Evolutionary conservation across 1,284 basidiomycete genomes (phyloP).

Genomic region (Ustilago xerochloae): DNA sequence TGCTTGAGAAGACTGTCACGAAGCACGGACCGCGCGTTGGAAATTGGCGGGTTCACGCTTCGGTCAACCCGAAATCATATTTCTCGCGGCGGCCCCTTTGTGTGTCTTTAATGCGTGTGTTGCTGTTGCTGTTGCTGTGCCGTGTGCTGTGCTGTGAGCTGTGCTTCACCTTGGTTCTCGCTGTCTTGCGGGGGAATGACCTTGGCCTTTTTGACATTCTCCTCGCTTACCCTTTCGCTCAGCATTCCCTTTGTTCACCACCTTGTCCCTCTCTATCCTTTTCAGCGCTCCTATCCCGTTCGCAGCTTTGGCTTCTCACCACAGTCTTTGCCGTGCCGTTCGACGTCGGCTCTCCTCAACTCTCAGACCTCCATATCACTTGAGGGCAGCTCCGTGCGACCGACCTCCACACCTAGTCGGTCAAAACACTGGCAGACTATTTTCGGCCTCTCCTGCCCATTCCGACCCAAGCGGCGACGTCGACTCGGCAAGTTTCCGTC

Average conservation of each 20-base stretch:
- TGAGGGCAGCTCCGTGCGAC: too few relatives aligned
- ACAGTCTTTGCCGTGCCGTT: not conserved
- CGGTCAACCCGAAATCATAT: not conserved
- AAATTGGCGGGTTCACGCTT: not conserved
- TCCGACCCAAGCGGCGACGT: too few relatives aligned
- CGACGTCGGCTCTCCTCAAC: not conserved
- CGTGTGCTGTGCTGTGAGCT: too few relatives aligned
- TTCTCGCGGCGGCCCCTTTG: not conserved
- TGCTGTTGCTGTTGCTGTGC: not conserved
- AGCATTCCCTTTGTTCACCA: not conserved
- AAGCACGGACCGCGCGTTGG: not conserved
- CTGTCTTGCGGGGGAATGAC: conserved; percentile 1
- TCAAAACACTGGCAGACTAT: too few relatives aligned
- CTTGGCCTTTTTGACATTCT: too few relatives aligned
- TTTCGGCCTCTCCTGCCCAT: too few relatives aligned
- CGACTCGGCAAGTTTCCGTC: too few relatives aligned
- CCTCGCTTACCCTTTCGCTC: not conserved
- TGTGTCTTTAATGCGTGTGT: conserved; percentile 1
- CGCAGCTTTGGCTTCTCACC: not conserved
- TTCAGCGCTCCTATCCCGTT: not conserved
- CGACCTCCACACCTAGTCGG: not conserved
- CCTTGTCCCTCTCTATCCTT: not conserved
- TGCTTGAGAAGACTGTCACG: too few relatives aligned
- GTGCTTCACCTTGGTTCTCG: not conserved
- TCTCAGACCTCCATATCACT: too few relatives aligned